phyloP scores from a whole-genome alignment of 148 eudicot genomes.

The Vaccinium vitisidaea region DNA sequence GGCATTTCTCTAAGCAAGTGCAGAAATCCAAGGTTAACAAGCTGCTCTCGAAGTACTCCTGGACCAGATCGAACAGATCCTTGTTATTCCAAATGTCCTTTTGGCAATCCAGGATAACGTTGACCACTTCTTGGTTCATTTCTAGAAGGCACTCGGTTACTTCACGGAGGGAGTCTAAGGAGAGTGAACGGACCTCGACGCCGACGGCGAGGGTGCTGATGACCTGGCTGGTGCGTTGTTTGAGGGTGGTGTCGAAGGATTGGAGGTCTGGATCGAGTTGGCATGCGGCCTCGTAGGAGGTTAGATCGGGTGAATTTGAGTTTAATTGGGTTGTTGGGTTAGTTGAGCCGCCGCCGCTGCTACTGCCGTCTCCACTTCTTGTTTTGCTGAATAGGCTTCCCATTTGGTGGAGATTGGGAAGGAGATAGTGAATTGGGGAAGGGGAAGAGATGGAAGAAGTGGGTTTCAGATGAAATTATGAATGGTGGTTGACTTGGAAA shows the following conservation, averaged over 20 bases:
- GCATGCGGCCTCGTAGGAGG: constrained; percentile 62
- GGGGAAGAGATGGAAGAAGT: not conserved
- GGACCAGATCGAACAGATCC: constrained; percentile 60
- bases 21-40: constrained; percentile 52
- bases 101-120: constrained; percentile 50
- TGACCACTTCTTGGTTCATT: constrained; percentile 71
- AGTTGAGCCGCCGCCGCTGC: not conserved
- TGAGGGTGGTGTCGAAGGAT: constrained; percentile 58
- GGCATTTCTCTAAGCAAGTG: constrained; percentile 54
- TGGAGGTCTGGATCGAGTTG: constrained; percentile 60
- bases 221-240: constrained; percentile 46
- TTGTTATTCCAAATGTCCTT: constrained; percentile 67
- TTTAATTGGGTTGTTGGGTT: not conserved
- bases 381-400: constrained; percentile 13
- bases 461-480: not conserved
- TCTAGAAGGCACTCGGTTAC: constrained; percentile 61
- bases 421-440: not conserved
- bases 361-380: not conserved
- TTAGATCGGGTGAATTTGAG: constrained; percentile 38
- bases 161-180: constrained; percentile 61
- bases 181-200: constrained; percentile 44
- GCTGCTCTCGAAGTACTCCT: constrained; percentile 72
- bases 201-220: constrained; percentile 49
- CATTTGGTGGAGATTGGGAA: constrained; percentile 6
- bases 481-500: not conserved